Base-by-base conservation (phyloP, 1,139 yeast species). In the Spathaspora sp. region DNA sequence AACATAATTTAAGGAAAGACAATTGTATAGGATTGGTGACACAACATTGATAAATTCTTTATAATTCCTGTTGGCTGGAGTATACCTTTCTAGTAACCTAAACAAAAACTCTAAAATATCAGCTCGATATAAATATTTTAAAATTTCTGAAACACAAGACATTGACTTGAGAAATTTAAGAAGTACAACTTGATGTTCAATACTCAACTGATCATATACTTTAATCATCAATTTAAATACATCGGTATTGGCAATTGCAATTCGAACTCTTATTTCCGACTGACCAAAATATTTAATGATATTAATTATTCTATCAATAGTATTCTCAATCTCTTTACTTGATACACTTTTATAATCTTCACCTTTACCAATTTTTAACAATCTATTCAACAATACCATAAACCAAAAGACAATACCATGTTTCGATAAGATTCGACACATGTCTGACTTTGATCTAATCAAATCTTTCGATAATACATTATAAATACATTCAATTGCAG, bases 1-100 rank as follows among this genome's bases (percentile, higher is more conserved):
- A 1, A 63, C 55, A 46, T 76, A 75, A 53, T 81, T 81, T 53
- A 84, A 68, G 44, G 84, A 80, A 54, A 89, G 82, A 42, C 82
- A 70, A 52, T 81, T 82, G 65, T 76, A 78, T 23, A 79, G 56
- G 1, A 73, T 64, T 0, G 81, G 80, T 41, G 77, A 67, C 3
- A 74, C 60, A 8, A 72, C 58, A 50, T 74, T 76, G 44, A 74
- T 60, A 11, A 69, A 65, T 47, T 77, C 81, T 44, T 70, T 73
- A 48, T 72, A 71, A 37, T 67, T 64, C 0, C 50, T 50, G 2
- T 64, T 49, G 3, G 55, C 27, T 0, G 75, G 72, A 0, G 63
- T 50, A 50, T 65, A 63, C 42, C 57, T 56, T 55, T 65, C 61
- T 50, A 72, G 50, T 45, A 64, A 49, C 23, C 59, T 49, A 16